These are phyloP conservation scores for Paramecium biaurelia DNA, from an alignment of 73 alveolate species.

Conservation along the genomic window DNA sequence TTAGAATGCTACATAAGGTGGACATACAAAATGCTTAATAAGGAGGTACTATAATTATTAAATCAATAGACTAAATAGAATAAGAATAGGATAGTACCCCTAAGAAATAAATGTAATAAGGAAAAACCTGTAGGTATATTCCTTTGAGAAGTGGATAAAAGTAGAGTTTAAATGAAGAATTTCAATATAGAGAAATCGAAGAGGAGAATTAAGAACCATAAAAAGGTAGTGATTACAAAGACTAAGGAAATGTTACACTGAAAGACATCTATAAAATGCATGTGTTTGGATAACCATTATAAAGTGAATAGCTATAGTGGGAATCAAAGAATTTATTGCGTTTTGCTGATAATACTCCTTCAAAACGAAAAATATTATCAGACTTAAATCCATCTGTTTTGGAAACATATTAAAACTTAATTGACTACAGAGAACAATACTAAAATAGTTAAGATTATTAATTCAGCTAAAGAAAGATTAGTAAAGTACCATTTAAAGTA, in stretches of 20 bases:
- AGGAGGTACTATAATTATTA: not conserved
- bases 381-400: not conserved
- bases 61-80: not conserved
- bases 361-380: not conserved
- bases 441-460: not conserved
- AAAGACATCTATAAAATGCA: slow-evolving; percentile 51
- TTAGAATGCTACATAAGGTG: not conserved
- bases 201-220: not conserved
- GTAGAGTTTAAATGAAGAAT: not conserved
- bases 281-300: slow-evolving; percentile 6
- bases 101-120: not conserved
- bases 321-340: slow-evolving; percentile 26
- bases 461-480: slow-evolving; percentile 78
- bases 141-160: slow-evolving; percentile 11
- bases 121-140: slow-evolving; percentile 45
- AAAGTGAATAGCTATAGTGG: not conserved
- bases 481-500: slow-evolving; percentile 97
- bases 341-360: not conserved
- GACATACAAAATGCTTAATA: not conserved
- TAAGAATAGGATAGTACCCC: not conserved
- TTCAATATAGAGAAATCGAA: slow-evolving; percentile 17
- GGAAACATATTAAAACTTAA: not conserved
- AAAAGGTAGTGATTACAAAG: slow-evolving; percentile 37
- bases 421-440: not conserved
- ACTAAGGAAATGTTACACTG: not conserved